Evolutionary conservation across 768 basidiomycete species (phyloP).

Genomic region (Cubamyces lactineus): DNA sequence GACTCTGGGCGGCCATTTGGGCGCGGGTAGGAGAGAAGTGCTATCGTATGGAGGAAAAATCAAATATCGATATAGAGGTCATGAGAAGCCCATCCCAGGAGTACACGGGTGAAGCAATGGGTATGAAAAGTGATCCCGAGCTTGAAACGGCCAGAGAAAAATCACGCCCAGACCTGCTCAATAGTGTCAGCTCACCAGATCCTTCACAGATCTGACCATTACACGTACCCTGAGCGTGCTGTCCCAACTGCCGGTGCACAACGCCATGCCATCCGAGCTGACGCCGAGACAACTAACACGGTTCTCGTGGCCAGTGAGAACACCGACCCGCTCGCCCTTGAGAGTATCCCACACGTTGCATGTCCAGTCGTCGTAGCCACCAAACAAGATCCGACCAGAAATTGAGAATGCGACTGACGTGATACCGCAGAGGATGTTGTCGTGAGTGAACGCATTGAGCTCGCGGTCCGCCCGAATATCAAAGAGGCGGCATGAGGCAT

Average conservation of each 20-base stretch:
- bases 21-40: slow-evolving; percentile 52
- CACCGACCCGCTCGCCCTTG: slow-evolving; percentile 97
- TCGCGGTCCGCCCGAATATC: slow-evolving; percentile 98
- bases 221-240: slow-evolving; percentile 91
- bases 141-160: not conserved
- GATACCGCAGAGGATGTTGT: slow-evolving; percentile 98
- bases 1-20: slow-evolving; percentile 54
- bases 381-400: slow-evolving; percentile 95
- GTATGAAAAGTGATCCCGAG: slow-evolving; percentile 29
- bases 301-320: slow-evolving; percentile 97
- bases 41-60: slow-evolving; percentile 48
- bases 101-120: slow-evolving; percentile 28
- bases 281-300: slow-evolving; percentile 96
- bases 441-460: slow-evolving; percentile 95
- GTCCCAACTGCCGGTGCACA: slow-evolving; percentile 99
- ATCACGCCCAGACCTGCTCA: slow-evolving; percentile 82
- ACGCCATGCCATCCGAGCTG: slow-evolving; percentile 94
- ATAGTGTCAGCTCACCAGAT: not conserved
- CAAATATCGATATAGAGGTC: slow-evolving; percentile 48
- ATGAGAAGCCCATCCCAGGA: slow-evolving; percentile 25
- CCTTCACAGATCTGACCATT: too few species aligned
- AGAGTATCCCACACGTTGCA: slow-evolving; percentile 99
- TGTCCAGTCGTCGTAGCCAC: slow-evolving; percentile 99
- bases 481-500: slow-evolving; percentile 97
- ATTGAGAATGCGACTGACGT: slow-evolving; percentile 99